phyloP scores from a whole-genome alignment of 169 alveolate genomes.

The Ichthyophthirius multifiliis region DNA sequence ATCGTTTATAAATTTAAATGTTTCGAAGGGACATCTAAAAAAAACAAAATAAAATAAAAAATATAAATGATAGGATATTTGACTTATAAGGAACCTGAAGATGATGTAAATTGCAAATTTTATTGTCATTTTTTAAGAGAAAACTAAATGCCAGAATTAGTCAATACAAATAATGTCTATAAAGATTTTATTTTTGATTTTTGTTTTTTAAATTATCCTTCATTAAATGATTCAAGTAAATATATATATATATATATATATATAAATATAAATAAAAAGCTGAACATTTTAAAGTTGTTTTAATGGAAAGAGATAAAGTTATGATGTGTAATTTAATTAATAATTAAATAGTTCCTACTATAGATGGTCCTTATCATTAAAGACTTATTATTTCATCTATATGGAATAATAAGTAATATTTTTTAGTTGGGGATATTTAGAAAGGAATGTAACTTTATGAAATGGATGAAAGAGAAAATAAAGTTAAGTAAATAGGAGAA shows the following conservation, averaged over 20 bases:
- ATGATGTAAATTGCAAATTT: background rate
- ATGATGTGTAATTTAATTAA: background rate
- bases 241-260: background rate
- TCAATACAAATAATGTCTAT: background rate
- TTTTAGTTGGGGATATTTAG: background rate
- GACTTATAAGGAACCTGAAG: background rate
- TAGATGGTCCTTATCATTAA: background rate
- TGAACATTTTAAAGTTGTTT: background rate
- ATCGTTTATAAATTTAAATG: background rate
- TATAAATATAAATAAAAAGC: background rate
- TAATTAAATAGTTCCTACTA: background rate
- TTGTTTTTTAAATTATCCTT: background rate
- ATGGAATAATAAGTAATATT: conserved; percentile 3
- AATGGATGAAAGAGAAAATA: background rate
- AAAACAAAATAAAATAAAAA: background rate
- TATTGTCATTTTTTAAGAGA: background rate
- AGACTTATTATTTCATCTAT: background rate
- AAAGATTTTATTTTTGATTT: background rate
- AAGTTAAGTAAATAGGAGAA: background rate
- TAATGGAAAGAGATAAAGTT: conserved; percentile 5
- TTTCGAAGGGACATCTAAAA: background rate
- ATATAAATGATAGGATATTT: background rate
- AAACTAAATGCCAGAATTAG: background rate
- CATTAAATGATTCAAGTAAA: background rate
- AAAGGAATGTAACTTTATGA: background rate